Base-by-base conservation (phyloP, 2,329 filamentous ascomycete genomes). In the Xylaria sp. region DNA sequence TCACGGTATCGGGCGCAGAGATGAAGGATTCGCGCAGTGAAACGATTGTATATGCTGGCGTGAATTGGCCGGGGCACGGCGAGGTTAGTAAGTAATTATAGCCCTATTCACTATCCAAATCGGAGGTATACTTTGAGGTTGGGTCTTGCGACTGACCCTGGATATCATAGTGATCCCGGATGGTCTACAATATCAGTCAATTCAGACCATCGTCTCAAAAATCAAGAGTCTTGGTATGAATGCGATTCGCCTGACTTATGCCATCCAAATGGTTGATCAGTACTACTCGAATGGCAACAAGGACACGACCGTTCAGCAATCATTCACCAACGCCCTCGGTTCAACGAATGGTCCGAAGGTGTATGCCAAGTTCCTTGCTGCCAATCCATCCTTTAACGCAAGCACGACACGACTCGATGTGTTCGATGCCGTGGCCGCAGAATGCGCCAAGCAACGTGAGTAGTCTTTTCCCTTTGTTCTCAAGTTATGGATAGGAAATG, bases 221-320 rank as follows among this genome's bases (percentile, higher is more conserved):
- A 80, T 88, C 69, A 87, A 86, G 69, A 81, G 80, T 61, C 70
- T 88, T 0, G 86, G 86, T 15, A 84, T 89, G 78, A 89, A 89
- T 69, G 82, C 84, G 1, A 82, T 89, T 25, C 84, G 87, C 1
- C 74, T 89, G 43, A 88, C 86, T 0, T 90, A 83, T 57, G 86
- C 87, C 2, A 89, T 85, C 60, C 82, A 89, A 70, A 85, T 89
- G 83, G 77, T 89, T 54, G 87, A 89, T 66, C 79, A 86, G 69
- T 84, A 84, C 63, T 80, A 83, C 45, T 77, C 73, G 57, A 82
- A 83, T 57, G 76, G 75, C n/a, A 80, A 79, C 8, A 61, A 75
- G 23, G 84, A 86, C 42, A 73, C 83, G 1, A 75, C 79, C 2
- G 69, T 86, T 11, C 69, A 78, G 58, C 77, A 74, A 4, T 81